phyloP scores from a whole-genome alignment of 2,329 filamentous ascomycete genomes.

The Podosphaera aphanis region DNA sequence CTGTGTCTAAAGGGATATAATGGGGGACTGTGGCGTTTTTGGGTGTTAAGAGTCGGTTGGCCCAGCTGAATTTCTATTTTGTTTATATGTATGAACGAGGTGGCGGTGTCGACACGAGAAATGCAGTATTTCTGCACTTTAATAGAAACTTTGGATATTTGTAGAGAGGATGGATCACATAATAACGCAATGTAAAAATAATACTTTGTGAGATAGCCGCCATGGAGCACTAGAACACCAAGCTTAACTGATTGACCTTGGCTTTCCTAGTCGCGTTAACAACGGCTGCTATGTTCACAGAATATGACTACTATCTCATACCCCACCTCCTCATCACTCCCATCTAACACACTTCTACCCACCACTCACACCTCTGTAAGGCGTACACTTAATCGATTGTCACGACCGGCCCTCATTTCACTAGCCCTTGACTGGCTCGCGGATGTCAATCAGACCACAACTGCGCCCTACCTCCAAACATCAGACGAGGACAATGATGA shows the following conservation, averaged over 20 bases:
- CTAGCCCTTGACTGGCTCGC: constrained; percentile 60
- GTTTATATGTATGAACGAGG: neutral
- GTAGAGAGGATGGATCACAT: neutral
- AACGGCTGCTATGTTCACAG: neutral
- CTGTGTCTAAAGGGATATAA: neutral
- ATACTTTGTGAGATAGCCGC: neutral
- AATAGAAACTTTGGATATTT: neutral
- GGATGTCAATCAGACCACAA: constrained; percentile 34
- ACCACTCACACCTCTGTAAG: constrained; percentile 37
- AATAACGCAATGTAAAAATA: neutral
- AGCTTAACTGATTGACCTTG: neutral
- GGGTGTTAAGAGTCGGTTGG: neutral
- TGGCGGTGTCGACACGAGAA: neutral
- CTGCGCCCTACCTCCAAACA: constrained; percentile 31
- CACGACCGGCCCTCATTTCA: constrained; percentile 46
- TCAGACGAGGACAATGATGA: constrained; percentile 35
- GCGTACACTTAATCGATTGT: constrained; percentile 45
- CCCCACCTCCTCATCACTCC: constrained; percentile 47
- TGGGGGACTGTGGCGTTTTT: neutral
- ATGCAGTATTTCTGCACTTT: neutral
- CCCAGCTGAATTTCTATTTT: neutral
- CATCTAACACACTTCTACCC: constrained; percentile 46
- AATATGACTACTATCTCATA: constrained; percentile 26
- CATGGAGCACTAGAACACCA: neutral
- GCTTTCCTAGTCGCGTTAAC: neutral